Conservation (phyloP, 2,329 filamentous ascomycete species). For the Gaeumannomyces sp. region DNA sequence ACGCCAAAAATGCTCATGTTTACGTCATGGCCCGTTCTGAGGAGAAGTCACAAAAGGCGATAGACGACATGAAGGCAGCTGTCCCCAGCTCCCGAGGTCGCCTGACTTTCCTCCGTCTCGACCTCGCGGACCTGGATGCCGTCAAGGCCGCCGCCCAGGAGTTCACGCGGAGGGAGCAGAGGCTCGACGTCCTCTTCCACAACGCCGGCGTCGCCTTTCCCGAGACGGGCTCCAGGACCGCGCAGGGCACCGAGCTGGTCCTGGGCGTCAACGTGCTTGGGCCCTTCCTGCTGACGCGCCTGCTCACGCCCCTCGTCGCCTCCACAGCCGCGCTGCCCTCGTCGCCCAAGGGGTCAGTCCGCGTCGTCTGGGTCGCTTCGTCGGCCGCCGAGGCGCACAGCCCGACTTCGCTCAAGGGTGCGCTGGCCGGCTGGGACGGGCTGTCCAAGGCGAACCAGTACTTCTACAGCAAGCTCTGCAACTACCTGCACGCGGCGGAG, state of each 20-base stretch:
- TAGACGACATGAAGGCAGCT: constrained; percentile 30
- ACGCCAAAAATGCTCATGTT: constrained; percentile 41
- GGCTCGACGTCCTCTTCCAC: constrained; percentile 30
- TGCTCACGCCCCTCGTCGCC: constrained; percentile 18
- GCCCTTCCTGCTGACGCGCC: constrained; percentile 18
- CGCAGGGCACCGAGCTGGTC: constrained; percentile 20
- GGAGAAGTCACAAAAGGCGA: constrained; percentile 31
- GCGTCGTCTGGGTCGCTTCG: constrained; percentile 18
- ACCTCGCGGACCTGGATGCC: constrained; percentile 26
- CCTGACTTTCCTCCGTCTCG: constrained; percentile 34
- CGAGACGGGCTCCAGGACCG: constrained; percentile 22
- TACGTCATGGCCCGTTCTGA: constrained; percentile 41
- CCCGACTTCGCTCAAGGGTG: constrained; percentile 12
- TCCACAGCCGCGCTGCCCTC: constrained; percentile 12
- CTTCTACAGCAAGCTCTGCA: constrained; percentile 15
- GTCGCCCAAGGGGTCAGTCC: constrained; percentile 11
- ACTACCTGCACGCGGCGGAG: constrained; percentile 17
- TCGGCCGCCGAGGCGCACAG: constrained; percentile 12
- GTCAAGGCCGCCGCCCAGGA: constrained; percentile 21
- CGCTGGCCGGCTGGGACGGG: constrained; percentile 4
- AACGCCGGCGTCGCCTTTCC: constrained; percentile 32
- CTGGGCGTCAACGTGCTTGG: constrained; percentile 21
- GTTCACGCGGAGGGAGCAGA: constrained; percentile 24
- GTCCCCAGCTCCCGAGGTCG: constrained; percentile 24
- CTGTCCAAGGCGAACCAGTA: constrained; percentile 6